Base-by-base conservation (phyloP, 208 protist species). In the Leishmania turanica region DNA sequence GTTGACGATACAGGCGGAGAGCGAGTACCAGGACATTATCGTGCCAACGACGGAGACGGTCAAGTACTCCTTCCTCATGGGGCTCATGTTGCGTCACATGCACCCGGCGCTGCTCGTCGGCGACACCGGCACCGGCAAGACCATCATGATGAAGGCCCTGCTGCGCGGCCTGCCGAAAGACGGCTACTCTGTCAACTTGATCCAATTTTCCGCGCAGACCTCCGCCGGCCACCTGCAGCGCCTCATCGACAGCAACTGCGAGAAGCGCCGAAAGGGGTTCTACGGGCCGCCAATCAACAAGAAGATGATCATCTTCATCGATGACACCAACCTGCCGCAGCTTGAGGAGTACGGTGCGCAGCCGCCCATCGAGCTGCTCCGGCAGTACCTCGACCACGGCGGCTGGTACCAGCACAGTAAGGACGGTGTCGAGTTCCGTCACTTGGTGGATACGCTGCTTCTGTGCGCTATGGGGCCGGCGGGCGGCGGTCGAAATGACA, bases 201-300 rank as follows among this genome's bases (percentile, higher is more conserved):
- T 99, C 74, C 95, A 98, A 84, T 99, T 99, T 88, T 98, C 95
- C 42, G 98, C 98, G 47, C 97, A 99, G 81, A 99, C 98, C n/a
- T 92, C 90, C 6, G 94, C 96, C 0, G 82, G 89, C 34, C 94
- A 98, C 80, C 89, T 97, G 65, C 98, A 99, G 90, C 93, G 94
- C 54, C 93, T 99, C 75, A 93, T 99, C 84, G 98, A 99, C 84
- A 78, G 83, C 71, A 98, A 96, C 85, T 89, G 98, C n/a, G 96
- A 99, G 80, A 98, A 98, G 88, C 91, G 98, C 58, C 93, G 97
- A 75, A 99, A 99, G 83, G 97, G 96, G 45, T 87, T 98, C 80
- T 99, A 99, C 83, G 98, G 98, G 11, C 98, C 99, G 27, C 95
- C 96, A 8, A 93, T 98, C 74, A 98, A 98, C 81, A 99, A 99